Percentiles rank a stretch among this genome's conserved stretches.
Conservation (phyloP, 176 grass and related monocot species). For the Carex scoparia region DNA sequence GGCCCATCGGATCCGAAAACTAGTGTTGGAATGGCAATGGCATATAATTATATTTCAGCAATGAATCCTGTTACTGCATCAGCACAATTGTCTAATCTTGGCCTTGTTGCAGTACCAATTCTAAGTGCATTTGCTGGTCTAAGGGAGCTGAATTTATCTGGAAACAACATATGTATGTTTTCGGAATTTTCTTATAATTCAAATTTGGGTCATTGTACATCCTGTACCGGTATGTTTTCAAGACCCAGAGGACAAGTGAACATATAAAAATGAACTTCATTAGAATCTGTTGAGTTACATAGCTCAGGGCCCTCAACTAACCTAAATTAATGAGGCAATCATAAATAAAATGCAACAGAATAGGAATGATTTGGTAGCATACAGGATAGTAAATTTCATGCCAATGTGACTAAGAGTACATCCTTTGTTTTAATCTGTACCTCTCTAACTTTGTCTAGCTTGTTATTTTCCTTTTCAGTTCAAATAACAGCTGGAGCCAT, state of each 20-base stretch:
- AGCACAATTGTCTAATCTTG: constrained; percentile 61
- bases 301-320: background rate
- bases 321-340: background rate
- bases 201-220: background rate
- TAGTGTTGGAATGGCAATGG: constrained; percentile 76
- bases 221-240: background rate
- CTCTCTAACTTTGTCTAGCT: background rate
- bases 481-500: constrained; percentile 70
- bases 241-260: background rate
- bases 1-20: constrained; percentile 30
- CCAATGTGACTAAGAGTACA: background rate
- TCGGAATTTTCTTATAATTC: constrained; percentile 19
- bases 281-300: constrained; percentile 3
- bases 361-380: background rate
- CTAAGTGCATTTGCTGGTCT: constrained; percentile 63
- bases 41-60: constrained; percentile 86
- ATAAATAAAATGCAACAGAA: background rate
- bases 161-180: constrained; percentile 69
- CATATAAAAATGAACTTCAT: background rate
- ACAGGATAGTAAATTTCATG: background rate
- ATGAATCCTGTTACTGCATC: constrained; percentile 65
- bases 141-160: constrained; percentile 66
- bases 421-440: background rate
- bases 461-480: constrained; percentile 45
- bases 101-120: constrained; percentile 66